Conservation (phyloP, 2,329 filamentous ascomycete genomes). For the Verticillium nubilum region DNA sequence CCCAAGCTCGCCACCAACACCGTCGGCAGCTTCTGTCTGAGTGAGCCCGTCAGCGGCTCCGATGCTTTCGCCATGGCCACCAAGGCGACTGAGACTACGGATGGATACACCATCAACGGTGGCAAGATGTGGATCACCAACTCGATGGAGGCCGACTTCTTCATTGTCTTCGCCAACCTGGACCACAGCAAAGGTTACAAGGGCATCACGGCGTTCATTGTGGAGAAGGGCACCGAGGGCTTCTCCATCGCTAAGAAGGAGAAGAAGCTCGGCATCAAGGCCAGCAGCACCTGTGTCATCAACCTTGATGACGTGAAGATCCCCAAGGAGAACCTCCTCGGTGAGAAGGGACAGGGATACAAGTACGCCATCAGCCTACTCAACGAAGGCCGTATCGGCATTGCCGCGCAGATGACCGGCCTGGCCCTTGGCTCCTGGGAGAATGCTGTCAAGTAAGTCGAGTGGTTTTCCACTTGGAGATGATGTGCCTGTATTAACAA, state of each 20-base stretch:
- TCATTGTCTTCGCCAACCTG: conserved; percentile 97
- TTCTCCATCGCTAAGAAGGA: conserved; percentile 99
- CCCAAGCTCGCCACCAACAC: conserved; percentile 87
- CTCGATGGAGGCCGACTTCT: conserved; percentile 86
- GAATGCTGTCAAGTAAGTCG: conserved; percentile 71
- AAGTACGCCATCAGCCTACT: conserved; percentile 93
- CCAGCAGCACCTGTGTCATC: conserved; percentile 92
- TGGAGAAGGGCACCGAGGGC: conserved; percentile 83
- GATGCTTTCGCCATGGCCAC: conserved; percentile 95
- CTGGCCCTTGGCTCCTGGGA: conserved; percentile 91
- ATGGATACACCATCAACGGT: conserved; percentile 82
- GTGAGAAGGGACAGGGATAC: conserved; percentile 87
- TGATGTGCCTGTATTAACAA: not conserved
- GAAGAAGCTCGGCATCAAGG: conserved; percentile 97
- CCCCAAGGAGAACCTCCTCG: conserved; percentile 81
- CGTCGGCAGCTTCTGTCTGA: conserved; percentile 88
- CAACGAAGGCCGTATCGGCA: conserved; percentile 96
- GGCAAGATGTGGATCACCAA: conserved; percentile 99
- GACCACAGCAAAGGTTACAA: conserved; percentile 91
- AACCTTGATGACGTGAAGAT: conserved; percentile 96
- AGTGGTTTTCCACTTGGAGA: not conserved
- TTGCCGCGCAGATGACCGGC: conserved; percentile 97
- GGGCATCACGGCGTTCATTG: conserved; percentile 92
- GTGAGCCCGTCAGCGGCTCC: conserved; percentile 86
- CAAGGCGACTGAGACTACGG: conserved; percentile 75